A percentile compares a stretch with the other conserved stretches of the same genome.
Conservation (phyloP, 179 eudicot genomes). For the Camellia oleifera region DNA sequence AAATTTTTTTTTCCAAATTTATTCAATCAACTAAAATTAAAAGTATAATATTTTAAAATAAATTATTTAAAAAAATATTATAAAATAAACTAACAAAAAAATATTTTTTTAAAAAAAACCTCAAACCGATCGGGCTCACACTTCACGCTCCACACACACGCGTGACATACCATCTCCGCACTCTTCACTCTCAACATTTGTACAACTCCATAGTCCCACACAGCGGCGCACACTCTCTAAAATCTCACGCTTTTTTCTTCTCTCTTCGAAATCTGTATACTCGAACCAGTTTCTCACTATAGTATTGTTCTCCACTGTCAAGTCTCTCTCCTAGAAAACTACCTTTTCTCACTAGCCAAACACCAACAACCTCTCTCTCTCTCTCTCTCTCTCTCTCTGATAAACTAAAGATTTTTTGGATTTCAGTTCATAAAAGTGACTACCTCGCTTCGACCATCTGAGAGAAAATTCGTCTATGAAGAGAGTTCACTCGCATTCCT, state of each 20-base stretch:
- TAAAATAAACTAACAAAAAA: too few species aligned
- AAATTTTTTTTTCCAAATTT: too few species aligned
- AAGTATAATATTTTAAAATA: too few species aligned
- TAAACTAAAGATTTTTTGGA: not conserved
- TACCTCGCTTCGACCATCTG: not conserved
- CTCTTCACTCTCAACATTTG: too few species aligned
- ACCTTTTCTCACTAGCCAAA: not conserved
- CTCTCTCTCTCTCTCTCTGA: not conserved
- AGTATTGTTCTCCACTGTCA: not conserved
- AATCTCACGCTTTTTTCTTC: not conserved
- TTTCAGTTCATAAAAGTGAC: not conserved
- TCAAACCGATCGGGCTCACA: too few species aligned
- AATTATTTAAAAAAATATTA: too few species aligned
- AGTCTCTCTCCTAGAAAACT: not conserved
- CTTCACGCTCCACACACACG: too few species aligned
- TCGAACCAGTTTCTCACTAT: not conserved
- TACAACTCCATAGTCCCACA: too few species aligned
- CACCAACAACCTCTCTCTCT: not conserved
- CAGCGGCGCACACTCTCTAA: too few species aligned
- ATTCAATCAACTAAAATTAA: too few species aligned
- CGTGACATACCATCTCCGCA: too few species aligned
- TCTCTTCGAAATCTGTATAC: not conserved
- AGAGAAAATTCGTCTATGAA: not conserved
- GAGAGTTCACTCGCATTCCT: not conserved
- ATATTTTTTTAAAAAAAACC: too few species aligned